Evolutionary conservation across 2,329 filamentous ascomycete genomes (phyloP).

Genomic region (Apiospora koreana): DNA sequence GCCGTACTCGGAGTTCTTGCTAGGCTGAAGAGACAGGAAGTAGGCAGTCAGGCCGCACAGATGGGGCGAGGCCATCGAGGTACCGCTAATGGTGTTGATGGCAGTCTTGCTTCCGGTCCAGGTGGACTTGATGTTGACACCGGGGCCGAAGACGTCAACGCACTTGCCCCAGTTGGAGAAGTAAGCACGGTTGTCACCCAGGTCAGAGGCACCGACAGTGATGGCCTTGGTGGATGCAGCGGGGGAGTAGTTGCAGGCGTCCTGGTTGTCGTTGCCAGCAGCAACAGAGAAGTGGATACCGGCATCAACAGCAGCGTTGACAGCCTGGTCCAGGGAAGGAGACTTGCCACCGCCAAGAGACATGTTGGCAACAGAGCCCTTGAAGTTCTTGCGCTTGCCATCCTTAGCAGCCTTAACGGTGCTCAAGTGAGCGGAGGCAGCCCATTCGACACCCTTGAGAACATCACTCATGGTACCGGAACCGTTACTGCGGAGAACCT

Average conservation of each 20-base stretch:
- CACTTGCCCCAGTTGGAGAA: constrained; percentile 99
- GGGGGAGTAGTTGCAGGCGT: constrained; percentile 99
- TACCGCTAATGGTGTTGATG: constrained; percentile 98
- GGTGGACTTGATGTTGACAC: constrained; percentile 94
- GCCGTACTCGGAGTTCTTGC: constrained; percentile 86
- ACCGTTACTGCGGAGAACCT: constrained; percentile 96
- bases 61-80: constrained; percentile 98
- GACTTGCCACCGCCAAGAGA: constrained; percentile 98
- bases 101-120: constrained; percentile 98
- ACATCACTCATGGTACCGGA: constrained; percentile 99
- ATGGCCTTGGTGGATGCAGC: constrained; percentile 89
- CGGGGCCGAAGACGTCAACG: constrained; percentile 98
- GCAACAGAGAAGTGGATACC: constrained; percentile 98
- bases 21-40: constrained; percentile 93
- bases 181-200: constrained; percentile 95
- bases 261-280: constrained; percentile 97
- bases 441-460: constrained; percentile 96
- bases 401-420: constrained; percentile 78
- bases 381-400: constrained; percentile 94
- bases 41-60: constrained; percentile 96
- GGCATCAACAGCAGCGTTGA: constrained; percentile 88
- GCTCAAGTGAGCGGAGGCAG: constrained; percentile 76
- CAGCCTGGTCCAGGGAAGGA: constrained; percentile 82
- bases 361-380: constrained; percentile 99
- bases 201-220: constrained; percentile 92